These are phyloP conservation scores for Erysiphe pulchra DNA, from an alignment of 2,329 filamentous ascomycete species.

Conservation along the genomic window DNA sequence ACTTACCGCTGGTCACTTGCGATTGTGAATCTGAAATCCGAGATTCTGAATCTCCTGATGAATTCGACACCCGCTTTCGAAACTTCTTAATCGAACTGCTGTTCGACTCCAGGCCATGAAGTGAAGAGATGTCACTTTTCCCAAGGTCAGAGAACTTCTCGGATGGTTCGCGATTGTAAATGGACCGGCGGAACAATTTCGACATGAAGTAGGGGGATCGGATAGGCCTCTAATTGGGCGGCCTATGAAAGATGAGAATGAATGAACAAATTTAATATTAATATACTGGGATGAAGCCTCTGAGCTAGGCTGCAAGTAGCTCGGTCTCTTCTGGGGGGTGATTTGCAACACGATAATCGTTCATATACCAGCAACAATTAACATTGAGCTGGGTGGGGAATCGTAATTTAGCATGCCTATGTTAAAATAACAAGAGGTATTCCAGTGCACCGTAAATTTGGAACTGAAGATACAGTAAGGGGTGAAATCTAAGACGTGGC, in stretches of 20 bases:
- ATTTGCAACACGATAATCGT: not conserved
- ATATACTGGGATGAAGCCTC: not conserved
- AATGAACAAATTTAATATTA: not conserved
- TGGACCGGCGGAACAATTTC: slow-evolving; percentile 8
- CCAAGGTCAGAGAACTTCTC: not conserved
- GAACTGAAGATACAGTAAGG: not conserved
- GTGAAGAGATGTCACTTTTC: slow-evolving; percentile 7
- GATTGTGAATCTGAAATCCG: slow-evolving; percentile 5
- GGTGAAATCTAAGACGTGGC: not conserved
- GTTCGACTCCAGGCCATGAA: slow-evolving; percentile 13
- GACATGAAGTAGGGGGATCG: slow-evolving; percentile 5
- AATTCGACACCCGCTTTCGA: slow-evolving; percentile 9
- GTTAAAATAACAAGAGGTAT: not conserved
- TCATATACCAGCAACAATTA: not conserved
- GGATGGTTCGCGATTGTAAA: slow-evolving; percentile 2
- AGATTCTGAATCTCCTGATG: slow-evolving; percentile 5
- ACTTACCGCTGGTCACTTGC: slow-evolving; percentile 9
- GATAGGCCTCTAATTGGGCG: not conserved
- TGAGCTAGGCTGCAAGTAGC: not conserved
- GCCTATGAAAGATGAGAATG: not conserved
- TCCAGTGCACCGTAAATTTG: not conserved
- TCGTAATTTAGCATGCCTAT: not conserved
- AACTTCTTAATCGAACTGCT: slow-evolving; percentile 9
- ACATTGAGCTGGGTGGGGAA: not conserved
- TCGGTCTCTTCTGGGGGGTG: not conserved